Evolutionary conservation across 2,329 filamentous ascomycete species (phyloP).

Genomic region (Penicillium sp.): DNA sequence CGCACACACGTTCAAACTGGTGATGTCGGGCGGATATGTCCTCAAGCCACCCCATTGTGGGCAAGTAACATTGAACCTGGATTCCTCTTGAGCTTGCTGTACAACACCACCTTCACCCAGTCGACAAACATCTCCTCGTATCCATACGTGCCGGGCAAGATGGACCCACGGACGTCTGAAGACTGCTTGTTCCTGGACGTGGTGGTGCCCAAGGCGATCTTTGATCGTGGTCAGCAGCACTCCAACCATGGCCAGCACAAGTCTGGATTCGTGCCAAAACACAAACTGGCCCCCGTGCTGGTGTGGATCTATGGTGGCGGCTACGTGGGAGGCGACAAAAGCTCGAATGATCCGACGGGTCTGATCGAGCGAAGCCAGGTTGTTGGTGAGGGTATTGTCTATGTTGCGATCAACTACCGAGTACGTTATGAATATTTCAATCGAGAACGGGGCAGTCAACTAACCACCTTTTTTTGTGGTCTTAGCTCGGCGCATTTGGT

Average conservation of each 20-base stretch:
- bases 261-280: constrained; percentile 2
- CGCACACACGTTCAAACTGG: constrained; percentile 52
- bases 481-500: constrained; percentile 51
- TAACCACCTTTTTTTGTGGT: neutral
- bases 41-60: constrained; percentile 53
- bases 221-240: constrained; percentile 27
- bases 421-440: constrained; percentile 21
- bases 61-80: constrained; percentile 19
- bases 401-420: constrained; percentile 53
- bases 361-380: constrained; percentile 47
- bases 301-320: constrained; percentile 56
- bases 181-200: constrained; percentile 45
- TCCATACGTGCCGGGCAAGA: constrained; percentile 15
- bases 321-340: constrained; percentile 46
- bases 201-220: constrained; percentile 36
- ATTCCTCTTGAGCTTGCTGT: constrained; percentile 24
- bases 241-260: constrained; percentile 18
- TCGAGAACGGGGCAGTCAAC: neutral
- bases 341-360: constrained; percentile 38
- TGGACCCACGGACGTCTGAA: constrained; percentile 34
- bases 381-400: constrained; percentile 45
- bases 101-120: constrained; percentile 15
- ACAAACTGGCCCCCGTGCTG: constrained; percentile 35
- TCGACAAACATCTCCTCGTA: constrained; percentile 28
- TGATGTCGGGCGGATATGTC: constrained; percentile 45